A percentile compares a stretch with the other conserved stretches of the same genome.
phyloP scores from a whole-genome alignment of 768 basidiomycete species.

The Lentinula sp. region DNA sequence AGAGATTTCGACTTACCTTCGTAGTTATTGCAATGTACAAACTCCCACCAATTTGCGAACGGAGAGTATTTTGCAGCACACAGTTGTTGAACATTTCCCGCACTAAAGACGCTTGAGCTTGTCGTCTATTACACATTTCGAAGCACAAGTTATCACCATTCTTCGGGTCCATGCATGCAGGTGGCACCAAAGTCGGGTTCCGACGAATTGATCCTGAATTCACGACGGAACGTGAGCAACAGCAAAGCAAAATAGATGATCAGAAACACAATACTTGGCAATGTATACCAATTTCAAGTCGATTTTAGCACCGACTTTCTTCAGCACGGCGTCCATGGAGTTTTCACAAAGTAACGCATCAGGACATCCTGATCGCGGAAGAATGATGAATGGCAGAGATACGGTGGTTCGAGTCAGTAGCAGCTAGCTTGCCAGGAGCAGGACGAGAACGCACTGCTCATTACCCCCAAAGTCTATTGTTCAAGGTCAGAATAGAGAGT shows the following conservation, averaged over 20 bases:
- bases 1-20: slow-evolving; percentile 41
- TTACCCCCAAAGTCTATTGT: slow-evolving; percentile 34
- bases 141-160: slow-evolving; percentile 32
- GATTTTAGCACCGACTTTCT: slow-evolving; percentile 56
- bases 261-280: slow-evolving; percentile 50
- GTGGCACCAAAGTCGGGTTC: slow-evolving; percentile 71
- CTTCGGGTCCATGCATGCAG: slow-evolving; percentile 75
- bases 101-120: slow-evolving; percentile 26
- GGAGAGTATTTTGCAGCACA: slow-evolving; percentile 64
- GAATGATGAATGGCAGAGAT: background rate
- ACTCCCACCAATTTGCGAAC: slow-evolving; percentile 70
- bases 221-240: slow-evolving; percentile 7
- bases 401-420: background rate
- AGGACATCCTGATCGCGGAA: slow-evolving; percentile 37
- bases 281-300: slow-evolving; percentile 69
- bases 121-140: background rate
- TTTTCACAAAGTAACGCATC: slow-evolving; percentile 81
- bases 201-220: slow-evolving; percentile 50
- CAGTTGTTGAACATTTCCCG: slow-evolving; percentile 84
- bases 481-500: background rate
- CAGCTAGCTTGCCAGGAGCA: background rate
- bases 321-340: slow-evolving; percentile 67
- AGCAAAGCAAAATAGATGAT: slow-evolving; percentile 1
- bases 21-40: slow-evolving; percentile 76
- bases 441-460: slow-evolving; percentile 28